Base-by-base conservation (phyloP, 2,329 filamentous ascomycete genomes). In the Colletotrichum chrysophilum region DNA sequence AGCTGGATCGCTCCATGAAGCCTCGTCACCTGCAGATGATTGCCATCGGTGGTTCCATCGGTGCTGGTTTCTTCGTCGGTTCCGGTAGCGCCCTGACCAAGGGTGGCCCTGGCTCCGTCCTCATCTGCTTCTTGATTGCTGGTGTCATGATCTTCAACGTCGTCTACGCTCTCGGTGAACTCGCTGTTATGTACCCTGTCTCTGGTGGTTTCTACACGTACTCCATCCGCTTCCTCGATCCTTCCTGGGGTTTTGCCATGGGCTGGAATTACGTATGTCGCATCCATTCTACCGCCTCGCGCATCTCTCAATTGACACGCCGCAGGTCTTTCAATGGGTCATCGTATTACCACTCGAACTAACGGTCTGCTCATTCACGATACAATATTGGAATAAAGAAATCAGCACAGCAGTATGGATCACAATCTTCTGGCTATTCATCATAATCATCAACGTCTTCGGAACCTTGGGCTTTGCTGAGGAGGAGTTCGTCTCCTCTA, bases 131-230 rank as follows among this genome's bases (percentile, higher is more conserved):
- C 82, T 75, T 84, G 58, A 89, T 92, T 76, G 87, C 91, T 77
- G 91, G 91, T 82, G 74, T 90, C 79, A 91, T 92, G 90, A 89
- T 92, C 83, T 90, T 91, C 82, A 89, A 91, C 83, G 90, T 90
- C 72, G 82, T 92, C 76, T 90, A 90, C 80, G 91, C 91, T 74
- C 88, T 93, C 66, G 91, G 90, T 78, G 91, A 93, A 80, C 83
- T 93, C 67, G 90, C 91, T 73, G 88, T 92, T 79, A 88, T 92
- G 86, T 93, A 89, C 77, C 91, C 91, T 18, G 88, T 92, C 80
- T 91, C 90, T 79, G 91, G 91, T 82, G 90, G 90, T 77, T 93
- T 93, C 86, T 92, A 91, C 79, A 90, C 89, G 30, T 92, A 91
- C 83, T 90, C 89, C 32, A 86, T 87, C 71, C 90, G 91, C 68